phyloP scores from a whole-genome alignment of 495 filamentous ascomycete genomes.

The Xylaria palmicola region DNA sequence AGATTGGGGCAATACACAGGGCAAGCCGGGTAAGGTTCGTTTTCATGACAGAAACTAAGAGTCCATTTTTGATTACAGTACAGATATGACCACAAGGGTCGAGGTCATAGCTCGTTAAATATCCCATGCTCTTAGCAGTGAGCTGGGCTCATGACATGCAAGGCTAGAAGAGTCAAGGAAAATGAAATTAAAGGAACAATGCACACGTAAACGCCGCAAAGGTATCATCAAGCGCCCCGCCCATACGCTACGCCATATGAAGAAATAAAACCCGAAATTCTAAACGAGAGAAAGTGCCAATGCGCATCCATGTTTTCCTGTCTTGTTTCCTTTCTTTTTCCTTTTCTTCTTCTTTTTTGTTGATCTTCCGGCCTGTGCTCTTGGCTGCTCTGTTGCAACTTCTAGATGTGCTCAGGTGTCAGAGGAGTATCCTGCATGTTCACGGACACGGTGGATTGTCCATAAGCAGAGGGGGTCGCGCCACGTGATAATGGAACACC shows the following conservation, averaged over 20 bases:
- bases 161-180: too few relatives aligned
- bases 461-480: slow-evolving; percentile 24
- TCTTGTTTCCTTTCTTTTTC: background rate
- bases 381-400: background rate
- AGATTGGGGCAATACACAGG: background rate
- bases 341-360: background rate
- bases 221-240: slow-evolving; percentile 16
- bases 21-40: background rate
- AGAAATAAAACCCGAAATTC: background rate
- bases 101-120: slow-evolving; percentile 12
- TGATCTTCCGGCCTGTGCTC: background rate
- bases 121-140: slow-evolving; percentile 11
- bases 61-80: background rate
- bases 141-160: slow-evolving; percentile 6
- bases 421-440: slow-evolving; percentile 29
- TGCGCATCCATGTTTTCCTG: slow-evolving; percentile 1
- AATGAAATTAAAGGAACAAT: slow-evolving; percentile 6
- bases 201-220: slow-evolving; percentile 17
- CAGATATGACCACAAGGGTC: slow-evolving; percentile 5
- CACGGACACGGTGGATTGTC: slow-evolving; percentile 23
- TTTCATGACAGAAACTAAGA: background rate
- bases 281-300: background rate
- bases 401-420: slow-evolving; percentile 25
- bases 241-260: background rate
- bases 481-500: slow-evolving; percentile 29